Evolutionary conservation across 805 yeast species (phyloP).

Genomic region (Pichia manshurica): DNA sequence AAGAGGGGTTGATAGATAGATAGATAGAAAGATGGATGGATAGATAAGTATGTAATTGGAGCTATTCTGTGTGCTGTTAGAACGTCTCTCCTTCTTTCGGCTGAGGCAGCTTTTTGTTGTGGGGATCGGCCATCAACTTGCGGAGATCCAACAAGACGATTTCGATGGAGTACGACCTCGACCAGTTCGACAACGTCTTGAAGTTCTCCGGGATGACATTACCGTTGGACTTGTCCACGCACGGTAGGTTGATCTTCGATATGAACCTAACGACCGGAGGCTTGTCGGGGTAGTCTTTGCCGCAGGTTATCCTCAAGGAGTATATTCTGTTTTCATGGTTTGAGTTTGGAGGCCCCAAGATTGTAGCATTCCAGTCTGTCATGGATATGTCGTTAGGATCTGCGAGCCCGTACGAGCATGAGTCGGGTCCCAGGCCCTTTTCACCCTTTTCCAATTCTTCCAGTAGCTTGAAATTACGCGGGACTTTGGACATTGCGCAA

Average conservation of each 20-base stretch:
- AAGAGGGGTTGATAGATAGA: background rate
- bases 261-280: constrained; percentile 83
- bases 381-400: constrained; percentile 87
- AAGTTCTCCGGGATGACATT: constrained; percentile 48
- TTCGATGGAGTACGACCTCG: constrained; percentile 87
- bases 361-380: constrained; percentile 98
- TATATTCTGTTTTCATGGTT: constrained; percentile 92
- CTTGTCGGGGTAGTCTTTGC: constrained; percentile 74
- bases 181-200: constrained; percentile 77
- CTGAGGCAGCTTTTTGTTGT: constrained; percentile 80
- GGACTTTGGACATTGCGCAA: constrained; percentile 37
- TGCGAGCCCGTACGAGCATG: constrained; percentile 90
- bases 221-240: constrained; percentile 68
- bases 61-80: background rate
- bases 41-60: background rate
- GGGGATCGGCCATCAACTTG: constrained; percentile 79
- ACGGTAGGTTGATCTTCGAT: constrained; percentile 84
- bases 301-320: constrained; percentile 75
- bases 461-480: constrained; percentile 88
- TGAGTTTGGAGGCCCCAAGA: constrained; percentile 83
- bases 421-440: constrained; percentile 94
- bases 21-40: too few relatives aligned
- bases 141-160: constrained; percentile 83
- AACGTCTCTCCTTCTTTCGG: constrained; percentile 80
- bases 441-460: constrained; percentile 98